A percentile compares a stretch with the other conserved stretches of the same genome.
These are phyloP conservation scores for Gloeophyllum trabeum DNA, from an alignment of 768 basidiomycete species.

Conservation along the genomic window DNA sequence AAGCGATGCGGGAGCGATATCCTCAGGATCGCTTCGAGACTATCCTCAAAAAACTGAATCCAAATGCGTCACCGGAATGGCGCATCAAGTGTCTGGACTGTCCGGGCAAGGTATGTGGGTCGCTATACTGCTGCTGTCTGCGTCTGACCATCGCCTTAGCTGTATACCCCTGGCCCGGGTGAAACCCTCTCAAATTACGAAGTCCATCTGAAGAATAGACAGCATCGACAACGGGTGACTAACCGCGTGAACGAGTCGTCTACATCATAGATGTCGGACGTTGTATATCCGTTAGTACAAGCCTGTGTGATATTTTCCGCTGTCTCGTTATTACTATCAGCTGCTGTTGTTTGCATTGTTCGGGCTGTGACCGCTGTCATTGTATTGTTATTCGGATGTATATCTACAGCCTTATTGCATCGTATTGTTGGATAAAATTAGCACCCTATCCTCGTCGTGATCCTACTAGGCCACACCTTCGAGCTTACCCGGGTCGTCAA, in stretches of 20 bases:
- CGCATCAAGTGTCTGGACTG: constrained; percentile 86
- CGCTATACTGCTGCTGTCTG: not conserved
- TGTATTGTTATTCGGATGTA: not conserved
- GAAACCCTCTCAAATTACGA: constrained; percentile 86
- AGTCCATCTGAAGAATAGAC: constrained; percentile 82
- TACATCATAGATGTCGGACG: not conserved
- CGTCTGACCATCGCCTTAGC: constrained; percentile 26
- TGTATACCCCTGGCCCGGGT: constrained; percentile 86
- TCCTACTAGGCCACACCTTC: not conserved
- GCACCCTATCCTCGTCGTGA: too few species aligned
- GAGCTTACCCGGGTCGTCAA: not conserved
- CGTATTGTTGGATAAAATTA: too few species aligned
- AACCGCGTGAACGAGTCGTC: constrained; percentile 26
- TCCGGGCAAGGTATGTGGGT: constrained; percentile 72
- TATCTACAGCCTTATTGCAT: not conserved
- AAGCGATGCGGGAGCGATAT: constrained; percentile 58
- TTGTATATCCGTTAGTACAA: not conserved
- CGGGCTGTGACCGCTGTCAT: not conserved
- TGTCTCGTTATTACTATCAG: not conserved
- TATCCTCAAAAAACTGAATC: constrained; percentile 46
- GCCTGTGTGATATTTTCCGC: not conserved
- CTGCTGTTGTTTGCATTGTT: not conserved
- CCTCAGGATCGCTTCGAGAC: constrained; percentile 79
- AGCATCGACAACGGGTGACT: constrained; percentile 67
- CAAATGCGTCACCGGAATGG: constrained; percentile 67